phyloP scores from a whole-genome alignment of 1,139 yeast species.

The Nadsonia starkeyi-henricii region DNA sequence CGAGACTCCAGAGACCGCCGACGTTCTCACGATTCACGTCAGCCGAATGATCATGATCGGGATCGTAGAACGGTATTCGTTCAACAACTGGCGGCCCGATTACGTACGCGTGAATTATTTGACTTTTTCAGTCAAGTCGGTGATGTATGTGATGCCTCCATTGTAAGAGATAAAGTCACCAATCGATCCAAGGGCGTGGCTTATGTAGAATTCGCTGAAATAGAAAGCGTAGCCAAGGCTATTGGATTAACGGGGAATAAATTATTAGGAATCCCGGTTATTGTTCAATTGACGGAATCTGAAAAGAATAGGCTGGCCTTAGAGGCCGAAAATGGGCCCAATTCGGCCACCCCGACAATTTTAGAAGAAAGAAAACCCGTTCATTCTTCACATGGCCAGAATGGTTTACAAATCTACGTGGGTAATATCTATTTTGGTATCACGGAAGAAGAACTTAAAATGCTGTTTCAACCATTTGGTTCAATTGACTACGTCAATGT shows the following conservation, averaged over 20 bases:
- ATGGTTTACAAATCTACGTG: constrained; percentile 16
- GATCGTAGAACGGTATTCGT: constrained; percentile 27
- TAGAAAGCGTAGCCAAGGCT: constrained; percentile 22
- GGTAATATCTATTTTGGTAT: constrained; percentile 23
- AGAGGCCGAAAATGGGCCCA: constrained; percentile 7
- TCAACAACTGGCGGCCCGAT: constrained; percentile 25
- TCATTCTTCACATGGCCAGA: too few relatives aligned
- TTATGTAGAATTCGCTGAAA: constrained; percentile 24
- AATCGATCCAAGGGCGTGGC: constrained; percentile 28
- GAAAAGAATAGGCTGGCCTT: constrained; percentile 24
- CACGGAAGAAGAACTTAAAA: constrained; percentile 21
- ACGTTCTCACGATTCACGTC: too few relatives aligned
- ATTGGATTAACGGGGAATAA: constrained; percentile 24
- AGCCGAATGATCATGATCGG: too few relatives aligned
- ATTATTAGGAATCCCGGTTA: constrained; percentile 25
- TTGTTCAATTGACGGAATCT: constrained; percentile 25
- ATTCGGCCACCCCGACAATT: neutral
- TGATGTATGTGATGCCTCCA: constrained; percentile 25
- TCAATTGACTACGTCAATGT: constrained; percentile 19
- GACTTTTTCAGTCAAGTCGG: constrained; percentile 26
- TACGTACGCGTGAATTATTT: constrained; percentile 21
- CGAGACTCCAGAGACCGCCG: neutral
- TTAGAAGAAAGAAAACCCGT: neutral
- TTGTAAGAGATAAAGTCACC: constrained; percentile 24
- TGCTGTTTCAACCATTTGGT: constrained; percentile 24